Evolutionary conservation across 1,284 basidiomycete genomes (phyloP), one percentile per base, ranked within the genome.

Genomic region (Pseudozyma tsukubaensis): DNA sequence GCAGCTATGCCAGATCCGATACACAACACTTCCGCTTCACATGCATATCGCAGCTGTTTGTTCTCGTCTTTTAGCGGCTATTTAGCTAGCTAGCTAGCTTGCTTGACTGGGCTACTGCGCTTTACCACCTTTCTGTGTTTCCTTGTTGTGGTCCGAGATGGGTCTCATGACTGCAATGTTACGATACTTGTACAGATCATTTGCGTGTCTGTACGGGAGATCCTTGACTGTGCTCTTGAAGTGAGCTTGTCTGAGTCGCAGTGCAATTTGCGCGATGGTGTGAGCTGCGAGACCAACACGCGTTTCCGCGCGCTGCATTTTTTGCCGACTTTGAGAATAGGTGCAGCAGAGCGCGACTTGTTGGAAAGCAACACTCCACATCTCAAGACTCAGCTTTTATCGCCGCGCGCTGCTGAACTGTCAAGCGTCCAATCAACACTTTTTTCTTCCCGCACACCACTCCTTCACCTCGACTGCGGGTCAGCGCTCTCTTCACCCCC

Each of bases 141-240:
- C n/a, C 7, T 42, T 37, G 4, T 43, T 45, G 13, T 18, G 45
- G 29, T 58, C 56, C 48, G 39, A 50, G 57, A 51, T 18, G 49
- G 48, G 13, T n/a, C 49, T 21, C n/a, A 42, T 36, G 24, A 18
- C 35, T 45, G 59, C 50, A 65, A 65, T 59, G 56, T 54, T 45
- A 62, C 36, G 60, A 50, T 52, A 53, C 40, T 54, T 65, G 62
- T 65, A 65, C 62, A 65, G 62, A 59, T 59, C 43, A 39, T 44
- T 32, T 5, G 24, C 24, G 24, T 16, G 37, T 45, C 21, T 24
- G 19, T 12, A 21, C 12, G 19, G 32, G 5, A 14, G 12, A 29
- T 24, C 11, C 19, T 37, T 12, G 29, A n/a, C n/a, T 61, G 53
- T 48, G 47, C 40, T 40, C 19, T 54, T 51, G 37, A n/a, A 43